Percentiles rank a stretch among this genome's conserved stretches.
phyloP scores from a whole-genome alignment of 78 protist genomes.

The Isochrysis galbana region DNA sequence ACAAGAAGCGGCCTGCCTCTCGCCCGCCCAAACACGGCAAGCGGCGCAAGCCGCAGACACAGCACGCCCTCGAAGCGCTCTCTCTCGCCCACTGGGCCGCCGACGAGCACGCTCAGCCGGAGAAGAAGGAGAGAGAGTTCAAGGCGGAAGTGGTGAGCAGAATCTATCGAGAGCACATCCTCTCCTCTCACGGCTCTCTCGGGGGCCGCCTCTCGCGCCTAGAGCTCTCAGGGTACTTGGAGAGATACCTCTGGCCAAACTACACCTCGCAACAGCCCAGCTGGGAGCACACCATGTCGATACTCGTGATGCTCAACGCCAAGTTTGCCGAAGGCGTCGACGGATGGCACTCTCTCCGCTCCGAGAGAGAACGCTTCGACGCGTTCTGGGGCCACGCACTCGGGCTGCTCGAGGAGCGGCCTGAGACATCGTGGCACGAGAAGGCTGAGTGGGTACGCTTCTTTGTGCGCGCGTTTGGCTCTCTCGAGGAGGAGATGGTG shows the following conservation, averaged over 20 bases:
- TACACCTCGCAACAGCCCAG: slow-evolving; percentile 38
- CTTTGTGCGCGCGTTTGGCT: background rate
- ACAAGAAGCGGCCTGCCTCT: too few relatives aligned
- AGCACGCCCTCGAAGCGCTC: too few relatives aligned
- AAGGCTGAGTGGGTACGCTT: slow-evolving; percentile 8
- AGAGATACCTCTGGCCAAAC: slow-evolving; percentile 79
- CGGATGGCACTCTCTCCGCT: slow-evolving; percentile 14
- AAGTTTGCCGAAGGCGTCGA: slow-evolving; percentile 71
- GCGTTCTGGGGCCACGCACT: background rate
- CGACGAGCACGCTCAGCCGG: too few relatives aligned
- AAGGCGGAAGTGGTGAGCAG: too few relatives aligned
- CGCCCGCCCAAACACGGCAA: too few relatives aligned
- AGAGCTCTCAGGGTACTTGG: slow-evolving; percentile 23
- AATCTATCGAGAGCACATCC: too few relatives aligned
- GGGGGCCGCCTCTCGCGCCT: slow-evolving; percentile 19
- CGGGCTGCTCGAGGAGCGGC: background rate
- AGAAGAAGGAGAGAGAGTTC: too few relatives aligned
- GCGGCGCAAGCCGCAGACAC: too few relatives aligned
- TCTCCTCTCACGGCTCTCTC: too few relatives aligned
- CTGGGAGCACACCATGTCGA: slow-evolving; percentile 55
- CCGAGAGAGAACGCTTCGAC: background rate
- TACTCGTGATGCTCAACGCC: slow-evolving; percentile 79
- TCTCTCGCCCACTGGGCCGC: too few relatives aligned
- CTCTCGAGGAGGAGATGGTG: background rate
- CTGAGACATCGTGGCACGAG: background rate